These are phyloP conservation scores for Phytophthora hybrid DNA, from an alignment of 352 stramenopile species.

Conservation along the genomic window DNA sequence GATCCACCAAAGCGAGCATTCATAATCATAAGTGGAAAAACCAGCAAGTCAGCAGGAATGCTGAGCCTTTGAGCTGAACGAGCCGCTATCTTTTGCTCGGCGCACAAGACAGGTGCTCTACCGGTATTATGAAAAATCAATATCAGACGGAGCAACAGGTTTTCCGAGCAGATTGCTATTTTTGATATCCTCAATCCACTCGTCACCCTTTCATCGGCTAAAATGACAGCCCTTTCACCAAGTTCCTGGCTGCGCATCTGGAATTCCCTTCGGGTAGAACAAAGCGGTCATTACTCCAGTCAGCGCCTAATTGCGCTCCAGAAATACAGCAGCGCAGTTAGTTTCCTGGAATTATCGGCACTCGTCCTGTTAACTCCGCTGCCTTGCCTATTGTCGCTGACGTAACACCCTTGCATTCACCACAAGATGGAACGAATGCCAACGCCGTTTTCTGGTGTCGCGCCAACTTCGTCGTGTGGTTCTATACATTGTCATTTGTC, in stretches of 20 bases:
- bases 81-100: too few relatives aligned
- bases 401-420: conserved; percentile 5
- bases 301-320: conserved; percentile 1
- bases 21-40: too few relatives aligned
- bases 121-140: too few relatives aligned
- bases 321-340: conserved; percentile 2
- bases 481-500: conserved; percentile 19
- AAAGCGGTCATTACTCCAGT: conserved; percentile 3
- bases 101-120: too few relatives aligned
- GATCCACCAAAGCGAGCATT: too few relatives aligned
- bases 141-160: too few relatives aligned
- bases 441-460: conserved; percentile 23
- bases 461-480: background rate
- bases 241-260: background rate
- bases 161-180: too few relatives aligned
- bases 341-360: background rate
- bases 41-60: too few relatives aligned
- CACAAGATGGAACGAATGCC: conserved; percentile 14
- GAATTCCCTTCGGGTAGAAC: background rate
- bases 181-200: too few relatives aligned
- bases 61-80: too few relatives aligned
- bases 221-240: too few relatives aligned
- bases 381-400: conserved; percentile 14
- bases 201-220: too few relatives aligned
- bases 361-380: conserved; percentile 3